These are phyloP conservation scores for Mrakia blollopis DNA, from an alignment of 768 basidiomycete genomes.

Conservation along the genomic window DNA sequence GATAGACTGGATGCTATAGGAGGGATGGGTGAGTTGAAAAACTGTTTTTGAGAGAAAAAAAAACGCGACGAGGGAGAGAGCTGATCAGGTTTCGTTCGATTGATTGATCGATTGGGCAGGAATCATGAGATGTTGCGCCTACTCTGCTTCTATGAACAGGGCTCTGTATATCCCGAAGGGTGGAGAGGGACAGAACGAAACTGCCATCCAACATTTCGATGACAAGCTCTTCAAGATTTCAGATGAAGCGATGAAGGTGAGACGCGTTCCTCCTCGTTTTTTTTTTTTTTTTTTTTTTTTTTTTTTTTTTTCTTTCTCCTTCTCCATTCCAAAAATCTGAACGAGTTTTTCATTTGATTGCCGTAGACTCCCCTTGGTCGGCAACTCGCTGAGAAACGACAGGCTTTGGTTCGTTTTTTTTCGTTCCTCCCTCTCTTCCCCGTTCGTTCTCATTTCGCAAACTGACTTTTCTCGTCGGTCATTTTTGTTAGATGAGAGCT, in stretches of 20 bases:
- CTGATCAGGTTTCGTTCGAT: background rate
- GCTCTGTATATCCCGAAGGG: slow-evolving; percentile 34
- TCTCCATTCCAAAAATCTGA: background rate
- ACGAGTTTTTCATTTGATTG: background rate
- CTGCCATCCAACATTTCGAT: slow-evolving; percentile 75
- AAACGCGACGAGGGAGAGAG: background rate
- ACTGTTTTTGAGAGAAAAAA: background rate
- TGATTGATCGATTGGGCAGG: slow-evolving; percentile 42
- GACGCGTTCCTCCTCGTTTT: too few relatives aligned
- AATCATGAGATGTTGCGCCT: slow-evolving; percentile 66
- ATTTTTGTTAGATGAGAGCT: slow-evolving; percentile 54
- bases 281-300: background rate
- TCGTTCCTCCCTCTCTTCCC: background rate
- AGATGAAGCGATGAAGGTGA: slow-evolving; percentile 60
- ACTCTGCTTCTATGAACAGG: slow-evolving; percentile 55
- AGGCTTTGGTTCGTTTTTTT: slow-evolving; percentile 57
- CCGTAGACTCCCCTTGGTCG: slow-evolving; percentile 60
- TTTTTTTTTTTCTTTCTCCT: background rate
- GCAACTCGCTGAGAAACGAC: slow-evolving; percentile 63
- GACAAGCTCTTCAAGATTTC: slow-evolving; percentile 75
- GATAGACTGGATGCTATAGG: slow-evolving; percentile 75
- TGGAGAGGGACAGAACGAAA: slow-evolving; percentile 42
- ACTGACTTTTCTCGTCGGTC: background rate
- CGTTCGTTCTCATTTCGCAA: background rate
- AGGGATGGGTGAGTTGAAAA: slow-evolving; percentile 56